Evolutionary conservation across 768 basidiomycete species (phyloP), one percentile per base, ranked within the genome.

Genomic region (Suillus clintonianus): DNA sequence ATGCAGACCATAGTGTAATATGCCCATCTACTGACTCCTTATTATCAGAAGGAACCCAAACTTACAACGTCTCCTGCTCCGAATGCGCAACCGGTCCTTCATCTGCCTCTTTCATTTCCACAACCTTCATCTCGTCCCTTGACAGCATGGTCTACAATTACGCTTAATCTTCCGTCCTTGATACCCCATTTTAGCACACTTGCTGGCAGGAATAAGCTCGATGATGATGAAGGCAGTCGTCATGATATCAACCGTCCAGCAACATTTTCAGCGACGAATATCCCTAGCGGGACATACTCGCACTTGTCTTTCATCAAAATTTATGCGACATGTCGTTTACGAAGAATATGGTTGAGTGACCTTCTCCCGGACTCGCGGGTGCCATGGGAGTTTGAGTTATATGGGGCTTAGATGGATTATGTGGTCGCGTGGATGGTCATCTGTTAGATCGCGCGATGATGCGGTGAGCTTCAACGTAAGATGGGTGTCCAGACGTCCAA

Each of bases 361-460:
- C 76, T 74, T 53, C 82, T 82, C 10, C 82, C 83, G 61, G 73
- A 76, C 60, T 83, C 86, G 64, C 81, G 78, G 64, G 72, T 81
- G 9, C 89, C 91, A 37, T 91, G 89, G 90, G 91, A 93, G 76
- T 91, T 92, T 71, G 83, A 88, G 70, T 77, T 92, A 51, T 92
- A 90, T 71, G 75, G 76, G 69, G 68, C 76, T 76, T 70, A 77
- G 72, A 62, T 53, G 64, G 34, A n/a, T 67, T 62, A 22, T 30
- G 43, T n/a, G 3, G 34, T 36, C 24, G 22, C 13, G 22, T 11
- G n/a, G n/a, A n/a, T n/a, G 14, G 22, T 47, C 47, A 47, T 47
- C 2, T 47, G n/a, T n/a, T 43, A 11, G 43, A 43, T 43, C 22
- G 11, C n/a, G n/a, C 11, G 19, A 55, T n/a, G 34, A 55, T 36